These are phyloP conservation scores for Saturnispora zaruensis DNA, from an alignment of 805 yeast genomes.

Conservation along the genomic window DNA sequence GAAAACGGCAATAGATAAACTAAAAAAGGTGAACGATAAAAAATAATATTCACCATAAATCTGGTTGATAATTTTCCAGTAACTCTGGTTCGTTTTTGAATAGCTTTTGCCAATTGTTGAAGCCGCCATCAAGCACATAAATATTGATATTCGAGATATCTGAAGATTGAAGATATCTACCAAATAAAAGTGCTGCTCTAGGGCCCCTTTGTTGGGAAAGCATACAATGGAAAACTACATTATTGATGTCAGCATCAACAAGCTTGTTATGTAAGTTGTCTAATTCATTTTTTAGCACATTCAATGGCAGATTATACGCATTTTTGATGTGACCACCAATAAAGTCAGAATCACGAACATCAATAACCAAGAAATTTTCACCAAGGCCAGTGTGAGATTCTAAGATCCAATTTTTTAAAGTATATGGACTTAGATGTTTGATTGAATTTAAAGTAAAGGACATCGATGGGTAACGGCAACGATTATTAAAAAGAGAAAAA, in stretches of 20 bases:
- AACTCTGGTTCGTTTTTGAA: conserved; percentile 61
- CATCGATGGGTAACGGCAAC: not conserved
- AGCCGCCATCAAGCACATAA: conserved; percentile 78
- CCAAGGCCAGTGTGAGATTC: conserved; percentile 31
- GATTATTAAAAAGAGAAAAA: not conserved
- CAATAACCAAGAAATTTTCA: conserved; percentile 51
- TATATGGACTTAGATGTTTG: conserved; percentile 37
- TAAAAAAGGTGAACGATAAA: not conserved
- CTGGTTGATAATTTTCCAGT: conserved; percentile 52
- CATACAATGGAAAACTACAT: conserved; percentile 84
- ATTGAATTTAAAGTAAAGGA: conserved; percentile 32
- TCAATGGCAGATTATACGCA: conserved; percentile 49
- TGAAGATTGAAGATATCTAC: conserved; percentile 33
- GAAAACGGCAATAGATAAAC: conserved; percentile 18
- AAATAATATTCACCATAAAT: conserved; percentile 27
- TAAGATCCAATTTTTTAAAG: conserved; percentile 39
- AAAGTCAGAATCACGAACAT: conserved; percentile 78
- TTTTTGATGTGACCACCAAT: conserved; percentile 65
- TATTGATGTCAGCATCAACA: conserved; percentile 29
- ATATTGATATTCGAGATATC: conserved; percentile 33
- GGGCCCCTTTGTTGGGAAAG: conserved; percentile 92
- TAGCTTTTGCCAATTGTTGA: conserved; percentile 67
- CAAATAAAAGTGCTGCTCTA: conserved; percentile 59
- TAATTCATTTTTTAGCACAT: conserved; percentile 32
- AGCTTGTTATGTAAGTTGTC: conserved; percentile 28